Base-by-base conservation (phyloP, 116 monocot species). In the Papilionanthe hybrid region DNA sequence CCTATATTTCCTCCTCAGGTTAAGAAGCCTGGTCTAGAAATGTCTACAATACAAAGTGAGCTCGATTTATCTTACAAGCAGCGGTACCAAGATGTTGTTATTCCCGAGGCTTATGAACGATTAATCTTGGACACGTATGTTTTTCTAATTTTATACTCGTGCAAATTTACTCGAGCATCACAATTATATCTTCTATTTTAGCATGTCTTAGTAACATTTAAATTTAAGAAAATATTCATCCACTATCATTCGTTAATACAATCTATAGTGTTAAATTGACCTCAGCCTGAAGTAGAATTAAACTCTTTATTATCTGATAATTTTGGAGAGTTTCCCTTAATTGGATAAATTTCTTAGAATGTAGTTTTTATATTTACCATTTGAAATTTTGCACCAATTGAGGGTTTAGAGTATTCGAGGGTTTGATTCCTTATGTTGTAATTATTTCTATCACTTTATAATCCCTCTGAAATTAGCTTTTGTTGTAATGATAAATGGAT, bases 1-100 rank as follows among this genome's bases (percentile, higher is more conserved):
- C 5, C n/a, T 75, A 78, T 27, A 23, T 20, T 72, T 75, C 20
- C 75, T 76, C 20, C 82, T 50, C 86, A 97, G 97, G 92, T 97
- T 68, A 97, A 97, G 83, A 94, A 97, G 85, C 97, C 97, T 80
- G 97, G 94, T 78, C 80, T 97, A 29, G 92, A 94, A 19, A 97
- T 97, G 97, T 86, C 91, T 30, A 97, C 97, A 53, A 89, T 94
- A 84, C 94, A 92, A 82, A 97, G 97, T 60, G 97, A 97, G 78
- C 86, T 97, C 60, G 97, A 97, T 88, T 85, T 97, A 55, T 97
- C 97, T 37, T 97, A 97, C 78, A 81, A 85, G 48, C 87, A 86
- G 78, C 86, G 97, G 66, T 97, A 94, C 80, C 92, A 94, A 86
- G 91, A 86, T 29, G 87, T 88, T 63, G 77, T 22, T 72, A 97